Percentiles rank a stretch among this genome's conserved stretches.
Evolutionary conservation across 495 filamentous ascomycete genomes (phyloP).

Genomic region (Neurospora sp.): DNA sequence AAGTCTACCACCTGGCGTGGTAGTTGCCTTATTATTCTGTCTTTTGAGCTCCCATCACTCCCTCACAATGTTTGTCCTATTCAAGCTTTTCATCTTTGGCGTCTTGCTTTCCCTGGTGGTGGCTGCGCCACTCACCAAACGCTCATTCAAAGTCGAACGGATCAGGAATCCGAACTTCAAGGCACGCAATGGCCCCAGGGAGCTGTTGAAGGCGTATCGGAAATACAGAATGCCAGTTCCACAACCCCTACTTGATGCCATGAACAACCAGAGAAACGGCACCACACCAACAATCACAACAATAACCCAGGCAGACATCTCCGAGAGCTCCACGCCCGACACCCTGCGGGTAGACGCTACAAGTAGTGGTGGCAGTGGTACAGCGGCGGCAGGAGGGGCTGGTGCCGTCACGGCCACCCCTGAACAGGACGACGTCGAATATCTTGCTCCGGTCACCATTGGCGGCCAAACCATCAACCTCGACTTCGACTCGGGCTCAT

Average conservation of each 20-base stretch:
- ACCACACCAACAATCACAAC: neutral
- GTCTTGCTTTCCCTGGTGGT: conserved; percentile 16
- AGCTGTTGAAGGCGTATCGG: conserved; percentile 50
- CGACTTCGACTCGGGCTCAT: conserved; percentile 76
- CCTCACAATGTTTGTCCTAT: conserved; percentile 22
- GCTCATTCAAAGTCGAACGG: conserved; percentile 51
- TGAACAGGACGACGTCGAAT: conserved; percentile 53
- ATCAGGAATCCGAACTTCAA: conserved; percentile 42
- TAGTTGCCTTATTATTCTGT: conserved; percentile 8
- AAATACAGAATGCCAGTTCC: conserved; percentile 50
- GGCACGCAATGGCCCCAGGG: conserved; percentile 42
- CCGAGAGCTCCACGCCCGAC: conserved; percentile 11
- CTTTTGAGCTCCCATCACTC: conserved; percentile 25
- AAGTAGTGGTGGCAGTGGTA: neutral
- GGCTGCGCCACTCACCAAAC: conserved; percentile 31
- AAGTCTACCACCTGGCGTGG: conserved; percentile 13
- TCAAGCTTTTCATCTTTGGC: conserved; percentile 27
- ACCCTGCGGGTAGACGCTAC: conserved; percentile 3
- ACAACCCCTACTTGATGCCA: conserved; percentile 26
- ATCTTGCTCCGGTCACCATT: conserved; percentile 59
- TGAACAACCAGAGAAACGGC: conserved; percentile 14
- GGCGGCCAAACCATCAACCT: conserved; percentile 65
- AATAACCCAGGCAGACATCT: neutral
- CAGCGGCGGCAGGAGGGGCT: neutral
- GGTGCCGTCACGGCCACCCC: conserved; percentile 54